Conservation (phyloP, 495 filamentous ascomycete species). For the Aspergillus egyptiacus region DNA sequence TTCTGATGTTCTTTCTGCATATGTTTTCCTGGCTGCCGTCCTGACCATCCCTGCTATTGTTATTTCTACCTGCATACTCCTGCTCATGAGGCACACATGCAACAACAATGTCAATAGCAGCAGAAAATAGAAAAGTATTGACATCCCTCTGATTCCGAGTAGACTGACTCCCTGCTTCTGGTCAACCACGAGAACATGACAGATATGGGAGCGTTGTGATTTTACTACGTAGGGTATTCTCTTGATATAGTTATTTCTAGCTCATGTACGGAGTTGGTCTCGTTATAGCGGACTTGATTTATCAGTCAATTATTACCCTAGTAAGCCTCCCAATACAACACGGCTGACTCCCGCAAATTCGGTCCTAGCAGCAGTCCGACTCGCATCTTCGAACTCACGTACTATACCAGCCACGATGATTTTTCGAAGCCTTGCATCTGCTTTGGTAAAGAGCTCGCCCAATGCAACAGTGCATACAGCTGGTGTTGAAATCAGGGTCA, state of each 20-base stretch:
- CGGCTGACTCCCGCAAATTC: conserved; percentile 80
- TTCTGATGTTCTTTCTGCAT: conserved; percentile 16
- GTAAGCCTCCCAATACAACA: conserved; percentile 82
- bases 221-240: too few species aligned
- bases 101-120: too few species aligned
- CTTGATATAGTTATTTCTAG: too few species aligned
- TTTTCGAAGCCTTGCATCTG: conserved; percentile 77
- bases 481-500: conserved; percentile 63
- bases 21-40: conserved; percentile 1
- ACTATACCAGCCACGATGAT: conserved; percentile 78
- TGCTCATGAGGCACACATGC: conserved; percentile 15
- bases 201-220: conserved; percentile 1
- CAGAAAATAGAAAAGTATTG: conserved; percentile 16
- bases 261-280: too few species aligned
- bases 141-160: conserved; percentile 3
- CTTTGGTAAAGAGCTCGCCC: conserved; percentile 80
- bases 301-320: conserved; percentile 49
- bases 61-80: conserved; percentile 15
- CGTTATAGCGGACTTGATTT: neutral
- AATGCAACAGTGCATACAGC: conserved; percentile 58
- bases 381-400: conserved; percentile 88
- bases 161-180: neutral
- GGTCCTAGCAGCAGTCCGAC: conserved; percentile 62
- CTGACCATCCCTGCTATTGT: conserved; percentile 8
- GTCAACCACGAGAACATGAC: conserved; percentile 2